A percentile compares a stretch with the other conserved stretches of the same genome.
Evolutionary conservation across 164 flowering plant species (phyloP).

Genomic region (Hamamelis virginiana): DNA sequence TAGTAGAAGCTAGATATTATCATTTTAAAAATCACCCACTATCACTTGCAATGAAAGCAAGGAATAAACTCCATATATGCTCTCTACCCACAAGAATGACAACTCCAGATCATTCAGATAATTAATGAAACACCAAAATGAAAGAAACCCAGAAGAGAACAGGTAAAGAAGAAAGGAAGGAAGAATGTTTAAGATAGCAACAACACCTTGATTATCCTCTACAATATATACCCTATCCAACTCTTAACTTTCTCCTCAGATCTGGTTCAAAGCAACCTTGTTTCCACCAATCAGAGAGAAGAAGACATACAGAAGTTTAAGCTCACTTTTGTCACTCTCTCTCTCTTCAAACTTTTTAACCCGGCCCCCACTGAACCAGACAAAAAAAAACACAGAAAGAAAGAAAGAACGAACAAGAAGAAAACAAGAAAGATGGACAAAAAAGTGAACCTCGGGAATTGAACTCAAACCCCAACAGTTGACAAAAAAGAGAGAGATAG

Average conservation of each 20-base stretch:
- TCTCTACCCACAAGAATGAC: too few relatives aligned
- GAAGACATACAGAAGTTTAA: neutral
- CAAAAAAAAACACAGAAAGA: slow-evolving; percentile 18
- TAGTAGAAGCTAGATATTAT: too few relatives aligned
- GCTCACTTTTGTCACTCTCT: neutral
- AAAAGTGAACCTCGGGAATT: slow-evolving; percentile 40
- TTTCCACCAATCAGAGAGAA: slow-evolving; percentile 13
- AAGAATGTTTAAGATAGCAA: neutral
- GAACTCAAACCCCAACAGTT: slow-evolving; percentile 23
- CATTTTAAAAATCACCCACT: too few relatives aligned
- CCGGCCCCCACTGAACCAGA: slow-evolving; percentile 13
- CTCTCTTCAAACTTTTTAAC: slow-evolving; percentile 12
- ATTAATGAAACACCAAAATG: neutral
- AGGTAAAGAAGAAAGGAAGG: neutral
- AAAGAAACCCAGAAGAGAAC: neutral
- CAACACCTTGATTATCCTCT: neutral
- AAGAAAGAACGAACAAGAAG: neutral
- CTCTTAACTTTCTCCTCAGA: slow-evolving; percentile 13
- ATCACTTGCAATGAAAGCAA: neutral
- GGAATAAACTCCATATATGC: too few relatives aligned
- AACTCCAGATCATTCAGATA: too few relatives aligned
- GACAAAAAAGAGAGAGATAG: slow-evolving; percentile 14
- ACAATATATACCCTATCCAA: neutral
- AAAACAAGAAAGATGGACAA: neutral
- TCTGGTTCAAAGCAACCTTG: slow-evolving; percentile 12